phyloP scores from a whole-genome alignment of 2,329 filamentous ascomycete genomes.

The Cytospora paraplurivora region DNA sequence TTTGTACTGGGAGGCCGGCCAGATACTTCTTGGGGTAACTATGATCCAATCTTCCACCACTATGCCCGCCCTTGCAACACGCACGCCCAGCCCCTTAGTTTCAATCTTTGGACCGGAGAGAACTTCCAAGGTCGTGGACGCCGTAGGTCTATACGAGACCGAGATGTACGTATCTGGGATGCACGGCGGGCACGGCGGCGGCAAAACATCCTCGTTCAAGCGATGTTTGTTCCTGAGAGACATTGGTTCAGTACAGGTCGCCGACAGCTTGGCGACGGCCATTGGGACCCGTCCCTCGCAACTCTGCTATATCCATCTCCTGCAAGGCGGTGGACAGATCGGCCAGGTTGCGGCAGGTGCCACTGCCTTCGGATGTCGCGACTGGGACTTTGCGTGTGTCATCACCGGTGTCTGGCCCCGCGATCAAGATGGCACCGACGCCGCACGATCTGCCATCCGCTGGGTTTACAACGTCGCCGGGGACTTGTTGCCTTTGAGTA shows the following conservation, averaged over 20 bases:
- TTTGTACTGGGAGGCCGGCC: slow-evolving; percentile 51
- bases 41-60: slow-evolving; percentile 45
- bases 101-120: slow-evolving; percentile 40
- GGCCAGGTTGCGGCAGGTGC: slow-evolving; percentile 45
- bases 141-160: slow-evolving; percentile 55
- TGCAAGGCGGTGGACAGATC: slow-evolving; percentile 60
- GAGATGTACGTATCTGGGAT: slow-evolving; percentile 64
- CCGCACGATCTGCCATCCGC: slow-evolving; percentile 41
- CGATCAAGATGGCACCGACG: slow-evolving; percentile 49
- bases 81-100: slow-evolving; percentile 23
- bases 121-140: slow-evolving; percentile 44
- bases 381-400: slow-evolving; percentile 67
- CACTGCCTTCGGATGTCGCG: slow-evolving; percentile 63
- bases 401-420: slow-evolving; percentile 64
- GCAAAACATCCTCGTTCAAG: slow-evolving; percentile 67
- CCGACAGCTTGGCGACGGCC: slow-evolving; percentile 45
- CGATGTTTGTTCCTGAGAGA: slow-evolving; percentile 61
- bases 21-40: slow-evolving; percentile 55
- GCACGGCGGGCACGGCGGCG: slow-evolving; percentile 59
- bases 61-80: slow-evolving; percentile 22
- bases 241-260: slow-evolving; percentile 43
- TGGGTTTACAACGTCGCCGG: slow-evolving; percentile 60
- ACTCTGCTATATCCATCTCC: slow-evolving; percentile 62
- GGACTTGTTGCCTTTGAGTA: slow-evolving; percentile 51
- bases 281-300: slow-evolving; percentile 51